Percentiles rank a stretch among this genome's conserved stretches.
phyloP scores from a whole-genome alignment of 805 yeast genomes.

The Saccharomyces kudriavzevii region DNA sequence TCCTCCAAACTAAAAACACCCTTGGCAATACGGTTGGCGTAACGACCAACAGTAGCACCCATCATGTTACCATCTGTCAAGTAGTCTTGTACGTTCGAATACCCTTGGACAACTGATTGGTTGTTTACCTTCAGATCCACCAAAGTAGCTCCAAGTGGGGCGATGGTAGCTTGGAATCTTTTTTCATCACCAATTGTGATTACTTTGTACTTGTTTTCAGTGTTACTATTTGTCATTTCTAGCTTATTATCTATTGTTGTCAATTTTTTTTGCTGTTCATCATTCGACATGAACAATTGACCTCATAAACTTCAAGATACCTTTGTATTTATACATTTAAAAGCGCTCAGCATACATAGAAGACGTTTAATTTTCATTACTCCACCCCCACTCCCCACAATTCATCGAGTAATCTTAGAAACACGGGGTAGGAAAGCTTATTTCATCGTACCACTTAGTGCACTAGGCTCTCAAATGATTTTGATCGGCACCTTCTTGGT shows the following conservation, averaged over 20 bases:
- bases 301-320: neutral
- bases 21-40: constrained; percentile 49
- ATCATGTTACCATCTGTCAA: constrained; percentile 39
- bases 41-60: constrained; percentile 60
- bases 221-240: neutral
- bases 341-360: neutral
- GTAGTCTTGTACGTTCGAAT: constrained; percentile 30
- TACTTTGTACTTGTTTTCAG: constrained; percentile 20
- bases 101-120: constrained; percentile 35
- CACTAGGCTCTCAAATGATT: neutral
- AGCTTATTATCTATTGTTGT: too few relatives aligned
- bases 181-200: constrained; percentile 27
- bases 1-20: constrained; percentile 39
- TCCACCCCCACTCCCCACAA: neutral
- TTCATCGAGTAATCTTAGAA: neutral
- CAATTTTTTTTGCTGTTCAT: neutral
- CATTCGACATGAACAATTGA: neutral
- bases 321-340: neutral
- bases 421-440: neutral
- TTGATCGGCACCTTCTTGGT: neutral
- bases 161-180: constrained; percentile 34
- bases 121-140: constrained; percentile 37
- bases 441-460: neutral
- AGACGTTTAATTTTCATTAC: neutral
- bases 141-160: constrained; percentile 47